Evolutionary conservation across 2,329 filamentous ascomycete species (phyloP).

Genomic region (Proliferodiscus dingleyae): DNA sequence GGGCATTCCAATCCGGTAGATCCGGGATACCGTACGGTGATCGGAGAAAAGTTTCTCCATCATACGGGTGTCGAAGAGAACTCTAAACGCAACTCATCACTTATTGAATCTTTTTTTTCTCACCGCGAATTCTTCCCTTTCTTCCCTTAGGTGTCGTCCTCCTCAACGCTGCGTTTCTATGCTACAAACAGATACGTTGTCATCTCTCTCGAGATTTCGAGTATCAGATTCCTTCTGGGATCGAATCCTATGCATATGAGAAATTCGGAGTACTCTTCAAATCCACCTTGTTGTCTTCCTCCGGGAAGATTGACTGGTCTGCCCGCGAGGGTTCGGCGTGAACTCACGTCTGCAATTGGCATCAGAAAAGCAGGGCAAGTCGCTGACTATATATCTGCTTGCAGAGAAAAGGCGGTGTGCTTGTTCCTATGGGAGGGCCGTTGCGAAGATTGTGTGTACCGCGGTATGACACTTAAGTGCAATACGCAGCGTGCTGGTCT

Average conservation of each 20-base stretch:
- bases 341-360: slow-evolving; percentile 77
- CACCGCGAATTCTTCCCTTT: slow-evolving; percentile 26
- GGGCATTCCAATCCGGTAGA: slow-evolving; percentile 1
- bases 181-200: slow-evolving; percentile 65
- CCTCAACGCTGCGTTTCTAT: slow-evolving; percentile 94
- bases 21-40: background rate
- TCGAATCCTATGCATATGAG: slow-evolving; percentile 66
- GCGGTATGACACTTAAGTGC: slow-evolving; percentile 76
- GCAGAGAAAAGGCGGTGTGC: slow-evolving; percentile 34
- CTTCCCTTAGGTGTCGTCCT: slow-evolving; percentile 68
- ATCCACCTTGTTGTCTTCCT: slow-evolving; percentile 40
- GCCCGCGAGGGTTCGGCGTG: slow-evolving; percentile 85
- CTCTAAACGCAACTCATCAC: slow-evolving; percentile 6
- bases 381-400: slow-evolving; percentile 30
- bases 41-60: too few relatives aligned
- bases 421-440: slow-evolving; percentile 79
- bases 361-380: slow-evolving; percentile 79
- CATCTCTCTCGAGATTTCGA: slow-evolving; percentile 28
- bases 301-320: slow-evolving; percentile 48
- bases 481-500: slow-evolving; percentile 76
- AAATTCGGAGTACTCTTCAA: slow-evolving; percentile 99
- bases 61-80: slow-evolving; percentile 7
- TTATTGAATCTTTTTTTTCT: background rate
- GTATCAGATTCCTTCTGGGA: slow-evolving; percentile 24
- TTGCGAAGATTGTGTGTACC: slow-evolving; percentile 86